These are phyloP conservation scores for Calycina herbarum DNA, from an alignment of 2,329 filamentous ascomycete genomes.

Conservation along the genomic window DNA sequence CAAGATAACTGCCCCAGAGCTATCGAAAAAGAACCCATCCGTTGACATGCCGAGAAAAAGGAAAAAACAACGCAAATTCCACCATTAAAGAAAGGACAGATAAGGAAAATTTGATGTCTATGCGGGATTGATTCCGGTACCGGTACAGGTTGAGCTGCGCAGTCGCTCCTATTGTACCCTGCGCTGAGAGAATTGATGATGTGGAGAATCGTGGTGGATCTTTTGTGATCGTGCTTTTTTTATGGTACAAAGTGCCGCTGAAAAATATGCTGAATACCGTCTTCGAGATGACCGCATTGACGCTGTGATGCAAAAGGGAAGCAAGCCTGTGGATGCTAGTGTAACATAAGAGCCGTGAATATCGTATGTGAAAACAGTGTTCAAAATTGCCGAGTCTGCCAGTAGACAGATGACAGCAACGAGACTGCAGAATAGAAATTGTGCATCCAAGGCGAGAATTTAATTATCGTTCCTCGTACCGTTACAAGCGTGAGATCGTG, in stretches of 20 bases:
- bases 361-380: constrained; percentile 38
- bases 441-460: constrained; percentile 32
- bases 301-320: constrained; percentile 31
- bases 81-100: constrained; percentile 24
- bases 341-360: constrained; percentile 40
- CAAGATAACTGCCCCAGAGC: constrained; percentile 32
- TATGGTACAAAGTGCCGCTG: constrained; percentile 39
- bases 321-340: constrained; percentile 35
- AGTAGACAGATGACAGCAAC: constrained; percentile 15
- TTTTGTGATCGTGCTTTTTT: constrained; percentile 34
- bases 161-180: constrained; percentile 37
- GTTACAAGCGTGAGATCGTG: constrained; percentile 40
- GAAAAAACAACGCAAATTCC: constrained; percentile 21
- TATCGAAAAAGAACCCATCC: constrained; percentile 31
- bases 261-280: constrained; percentile 28
- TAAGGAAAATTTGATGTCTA: constrained; percentile 30
- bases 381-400: constrained; percentile 23
- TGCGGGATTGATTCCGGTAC: constrained; percentile 31
- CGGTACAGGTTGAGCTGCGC: constrained; percentile 39
- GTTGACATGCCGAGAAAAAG: constrained; percentile 25
- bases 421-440: constrained; percentile 20
- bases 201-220: constrained; percentile 33
- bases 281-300: constrained; percentile 34
- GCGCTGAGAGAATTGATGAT: constrained; percentile 34
- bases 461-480: constrained; percentile 38